Evolutionary conservation across 768 basidiomycete genomes (phyloP), one percentile per base, ranked within the genome.

Genomic region (Pisolithus orientalis): DNA sequence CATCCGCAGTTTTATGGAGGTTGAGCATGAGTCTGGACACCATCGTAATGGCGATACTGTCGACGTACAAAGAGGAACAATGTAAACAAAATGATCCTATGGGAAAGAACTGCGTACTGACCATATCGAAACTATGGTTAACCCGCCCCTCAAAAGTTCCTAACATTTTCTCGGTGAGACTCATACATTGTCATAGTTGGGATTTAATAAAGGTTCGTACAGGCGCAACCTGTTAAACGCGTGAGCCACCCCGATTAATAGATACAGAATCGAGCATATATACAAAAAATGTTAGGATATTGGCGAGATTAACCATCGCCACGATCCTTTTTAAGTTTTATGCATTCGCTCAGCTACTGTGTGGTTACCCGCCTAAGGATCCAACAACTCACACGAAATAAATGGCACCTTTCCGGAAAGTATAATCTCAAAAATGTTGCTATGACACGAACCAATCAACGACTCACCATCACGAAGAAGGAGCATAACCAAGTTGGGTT

Each of bases 1-100:
- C 6, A 37, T 51, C 40, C 6, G 72, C 73, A 17, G 63, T 70
- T 62, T 71, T 62, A 57, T 80, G 75, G 6, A 82, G 69, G 60
- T 82, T 80, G 39, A 81, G 72, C 71, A 80, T 77, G 1, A 82
- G 71, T 9, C 78, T 78, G 11, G 77, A 80, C 66, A 80, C 74
- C 72, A 80, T 70, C 1, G 72, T 74, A 8, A 80, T 69, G 5
- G 80, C 77, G 11, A 79, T 66, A 55, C 79, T 79, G 46, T 40
- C 13, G 39, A 51, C 14, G n/a, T 42, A 8, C 10, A 49, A 44
- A 14, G 21, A 25, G 6, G 27, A n/a, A n/a, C 27, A n/a, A 9
- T 46, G 13, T 32, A 5, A 37, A 17, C 4, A 21, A 21, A 8
- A 6, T 40, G 13, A 27, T 42, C 31, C 25, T 1, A 40, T 28